Percentiles rank a stretch among this genome's conserved stretches.
Evolutionary conservation across 2,329 filamentous ascomycete genomes (phyloP).

Genomic region (Pyrenochaeta sp.): DNA sequence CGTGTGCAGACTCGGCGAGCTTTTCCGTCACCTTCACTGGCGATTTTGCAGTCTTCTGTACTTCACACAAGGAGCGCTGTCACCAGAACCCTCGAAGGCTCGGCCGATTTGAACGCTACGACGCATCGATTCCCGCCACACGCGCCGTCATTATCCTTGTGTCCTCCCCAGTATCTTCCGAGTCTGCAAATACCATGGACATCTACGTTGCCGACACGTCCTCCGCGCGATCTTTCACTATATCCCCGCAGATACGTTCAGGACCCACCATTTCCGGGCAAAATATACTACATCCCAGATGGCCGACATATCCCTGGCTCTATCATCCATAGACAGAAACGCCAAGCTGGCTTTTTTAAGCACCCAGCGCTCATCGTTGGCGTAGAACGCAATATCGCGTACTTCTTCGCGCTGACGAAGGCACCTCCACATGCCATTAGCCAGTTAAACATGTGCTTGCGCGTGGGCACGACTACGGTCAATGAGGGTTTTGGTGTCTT

Average conservation of each 20-base stretch:
- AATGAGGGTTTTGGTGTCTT: constrained; percentile 14
- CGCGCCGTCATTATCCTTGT: not conserved
- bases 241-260: not conserved
- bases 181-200: not conserved
- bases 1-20: not conserved
- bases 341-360: constrained; percentile 26
- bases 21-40: not conserved
- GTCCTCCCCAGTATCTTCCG: not conserved
- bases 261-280: not conserved
- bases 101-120: not conserved
- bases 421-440: constrained; percentile 18
- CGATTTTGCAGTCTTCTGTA: not conserved
- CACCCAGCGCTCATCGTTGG: constrained; percentile 25
- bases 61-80: too few relatives aligned
- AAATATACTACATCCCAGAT: constrained; percentile 25
- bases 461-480: constrained; percentile 7
- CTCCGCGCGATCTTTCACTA: not conserved
- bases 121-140: not conserved
- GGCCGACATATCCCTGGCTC: constrained; percentile 10
- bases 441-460: constrained; percentile 23
- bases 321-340: constrained; percentile 23
- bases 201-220: not conserved
- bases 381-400: constrained; percentile 6
- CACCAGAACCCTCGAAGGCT: too few relatives aligned
- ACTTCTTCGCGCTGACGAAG: constrained; percentile 29